Evolutionary conservation across 1,284 basidiomycete species (phyloP), one percentile per base, ranked within the genome.

Genomic region (Thelephora terrestris): DNA sequence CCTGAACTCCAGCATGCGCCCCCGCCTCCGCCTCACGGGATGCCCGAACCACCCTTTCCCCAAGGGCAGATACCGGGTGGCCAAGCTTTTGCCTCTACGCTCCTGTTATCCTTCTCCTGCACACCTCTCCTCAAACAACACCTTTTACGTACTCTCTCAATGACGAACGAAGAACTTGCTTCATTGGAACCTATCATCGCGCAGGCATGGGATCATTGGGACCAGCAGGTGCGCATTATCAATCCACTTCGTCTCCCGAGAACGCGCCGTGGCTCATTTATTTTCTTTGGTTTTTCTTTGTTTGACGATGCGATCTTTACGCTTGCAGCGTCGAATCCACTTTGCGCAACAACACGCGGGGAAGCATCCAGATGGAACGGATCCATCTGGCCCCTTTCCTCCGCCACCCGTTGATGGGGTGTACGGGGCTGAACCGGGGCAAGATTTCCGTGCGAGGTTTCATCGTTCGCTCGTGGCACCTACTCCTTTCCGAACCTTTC

Each of bases 181-280:
- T 78, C 80, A 7, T 64, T 89, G 45, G 83, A 89, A 58, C 81
- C 83, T 21, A 71, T 86, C 52, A 82, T 89, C 50, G 85, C 85
- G 3, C 79, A 82, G 46, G 85, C 85, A 20, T 89, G 83, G 74
- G 85, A 89, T 53, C 79, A 81, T 44, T 89, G 85, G 85, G 81
- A 88, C 59, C 76, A 78, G 53, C 78, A 82, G 64, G 84, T 86
- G 55, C 50, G 74, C 29, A 32, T 10, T 32, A 32, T n/a, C n/a
- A n/a, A n/a, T n/a, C 58, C 27, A 14, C 35, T 24, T n/a, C 48
- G 36, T 34, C 25, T 50, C 47, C 45, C 32, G 50, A 48, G 39
- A 37, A 38, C 48, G 32, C 48, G 46, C 21, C 35, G 45, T n/a
- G 35, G 40, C 36, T 43, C 24, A 34, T 17, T 46, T 18, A 46